A percentile compares a stretch with the other conserved stretches of the same genome.
Evolutionary conservation across 768 basidiomycete genomes (phyloP).

Genomic region (Termitomyces sp.): DNA sequence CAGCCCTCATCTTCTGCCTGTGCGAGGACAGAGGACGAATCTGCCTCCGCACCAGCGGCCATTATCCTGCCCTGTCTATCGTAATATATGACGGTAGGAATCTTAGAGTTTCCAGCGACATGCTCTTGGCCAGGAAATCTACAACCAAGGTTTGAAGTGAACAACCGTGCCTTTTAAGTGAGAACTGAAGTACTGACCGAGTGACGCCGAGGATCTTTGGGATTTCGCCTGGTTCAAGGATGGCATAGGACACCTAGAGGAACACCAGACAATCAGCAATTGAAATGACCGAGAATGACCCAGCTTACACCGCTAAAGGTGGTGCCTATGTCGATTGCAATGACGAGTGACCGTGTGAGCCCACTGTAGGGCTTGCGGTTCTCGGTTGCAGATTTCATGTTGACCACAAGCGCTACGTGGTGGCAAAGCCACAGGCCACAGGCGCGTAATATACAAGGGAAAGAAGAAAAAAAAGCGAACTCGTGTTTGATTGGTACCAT

Average conservation of each 20-base stretch:
- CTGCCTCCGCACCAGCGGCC: slow-evolving; percentile 76
- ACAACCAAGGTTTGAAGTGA: slow-evolving; percentile 11
- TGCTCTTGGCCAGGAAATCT: slow-evolving; percentile 86
- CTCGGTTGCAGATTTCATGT: slow-evolving; percentile 31
- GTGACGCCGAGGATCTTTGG: slow-evolving; percentile 81
- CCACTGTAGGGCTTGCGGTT: slow-evolving; percentile 74
- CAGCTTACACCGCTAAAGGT: slow-evolving; percentile 69
- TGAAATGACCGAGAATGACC: not conserved
- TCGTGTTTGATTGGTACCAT: slow-evolving; percentile 16
- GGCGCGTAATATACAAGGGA: slow-evolving; percentile 8
- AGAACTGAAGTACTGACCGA: slow-evolving; percentile 43
- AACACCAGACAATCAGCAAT: not conserved
- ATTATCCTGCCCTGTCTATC: slow-evolving; percentile 59
- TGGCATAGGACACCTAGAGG: slow-evolving; percentile 66
- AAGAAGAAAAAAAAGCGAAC: slow-evolving; percentile 6
- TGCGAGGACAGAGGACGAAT: slow-evolving; percentile 48
- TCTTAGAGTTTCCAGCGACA: slow-evolving; percentile 81
- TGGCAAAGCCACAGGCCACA: slow-evolving; percentile 5
- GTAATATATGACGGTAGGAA: slow-evolving; percentile 74
- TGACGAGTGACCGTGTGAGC: slow-evolving; percentile 55
- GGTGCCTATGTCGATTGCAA: slow-evolving; percentile 79
- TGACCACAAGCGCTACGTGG: slow-evolving; percentile 5
- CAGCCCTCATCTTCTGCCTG: slow-evolving; percentile 75
- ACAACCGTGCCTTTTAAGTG: not conserved
- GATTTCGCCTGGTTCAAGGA: slow-evolving; percentile 75